Evolutionary conservation across 352 stramenopile genomes (phyloP).

Genomic region (Peronospora destructor): DNA sequence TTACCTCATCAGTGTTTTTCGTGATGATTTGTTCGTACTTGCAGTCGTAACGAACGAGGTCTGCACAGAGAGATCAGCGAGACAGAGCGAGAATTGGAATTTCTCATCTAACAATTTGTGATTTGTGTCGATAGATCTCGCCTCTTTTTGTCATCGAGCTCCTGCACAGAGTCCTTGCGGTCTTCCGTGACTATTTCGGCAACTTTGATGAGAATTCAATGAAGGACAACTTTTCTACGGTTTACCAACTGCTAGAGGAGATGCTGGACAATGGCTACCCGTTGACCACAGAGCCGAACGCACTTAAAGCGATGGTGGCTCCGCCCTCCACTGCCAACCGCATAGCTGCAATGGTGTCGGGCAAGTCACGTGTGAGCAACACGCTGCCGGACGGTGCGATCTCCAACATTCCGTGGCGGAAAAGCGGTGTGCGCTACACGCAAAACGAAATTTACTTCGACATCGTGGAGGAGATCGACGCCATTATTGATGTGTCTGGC

Average conservation of each 20-base stretch:
- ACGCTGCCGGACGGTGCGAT: slow-evolving; percentile 88
- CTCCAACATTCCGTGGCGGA: slow-evolving; percentile 96
- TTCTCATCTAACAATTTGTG: neutral
- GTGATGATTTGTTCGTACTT: slow-evolving; percentile 93
- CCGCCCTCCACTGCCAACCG: slow-evolving; percentile 90
- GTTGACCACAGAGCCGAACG: slow-evolving; percentile 95
- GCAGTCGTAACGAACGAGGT: slow-evolving; percentile 93
- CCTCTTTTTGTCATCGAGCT: slow-evolving; percentile 94
- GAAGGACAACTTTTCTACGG: slow-evolving; percentile 97
- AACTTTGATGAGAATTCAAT: slow-evolving; percentile 94
- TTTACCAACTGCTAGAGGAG: slow-evolving; percentile 93
- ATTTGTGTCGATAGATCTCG: slow-evolving; percentile 47
- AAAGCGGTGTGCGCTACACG: slow-evolving; percentile 92
- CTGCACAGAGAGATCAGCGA: slow-evolving; percentile 2
- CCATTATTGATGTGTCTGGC: slow-evolving; percentile 90
- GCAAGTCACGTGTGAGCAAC: slow-evolving; percentile 88
- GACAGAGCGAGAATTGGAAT: neutral
- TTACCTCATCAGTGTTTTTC: slow-evolving; percentile 90
- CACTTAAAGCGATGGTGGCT: slow-evolving; percentile 94
- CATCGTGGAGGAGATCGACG: slow-evolving; percentile 96
- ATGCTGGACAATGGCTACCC: slow-evolving; percentile 98
- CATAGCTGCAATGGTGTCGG: slow-evolving; percentile 84
- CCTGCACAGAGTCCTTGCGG: slow-evolving; percentile 92
- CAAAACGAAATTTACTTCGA: slow-evolving; percentile 99
- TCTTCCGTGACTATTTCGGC: slow-evolving; percentile 96